phyloP scores from a whole-genome alignment of 140 eudicot genomes.

The Stevia rebaudiana region DNA sequence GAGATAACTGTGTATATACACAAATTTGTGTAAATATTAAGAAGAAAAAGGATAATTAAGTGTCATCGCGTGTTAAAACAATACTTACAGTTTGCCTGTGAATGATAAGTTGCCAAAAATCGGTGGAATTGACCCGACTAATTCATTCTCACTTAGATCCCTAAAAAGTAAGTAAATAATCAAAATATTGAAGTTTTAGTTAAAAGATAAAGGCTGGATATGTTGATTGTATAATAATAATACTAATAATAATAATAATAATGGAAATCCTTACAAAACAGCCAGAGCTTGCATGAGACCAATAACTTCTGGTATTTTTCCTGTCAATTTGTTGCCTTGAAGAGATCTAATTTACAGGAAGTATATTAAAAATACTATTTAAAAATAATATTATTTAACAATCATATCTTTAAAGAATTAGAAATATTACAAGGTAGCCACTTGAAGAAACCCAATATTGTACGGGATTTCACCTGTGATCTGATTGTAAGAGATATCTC shows the following conservation, averaged over 20 bases:
- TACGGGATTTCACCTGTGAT: constrained; percentile 84
- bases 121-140: constrained; percentile 81
- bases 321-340: constrained; percentile 74
- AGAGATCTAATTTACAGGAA: constrained; percentile 49
- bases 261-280: constrained; percentile 57
- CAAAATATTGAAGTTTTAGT: background rate
- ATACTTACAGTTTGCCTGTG: constrained; percentile 85
- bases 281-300: constrained; percentile 97
- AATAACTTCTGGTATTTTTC: constrained; percentile 83
- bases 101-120: constrained; percentile 85
- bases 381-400: too few relatives aligned
- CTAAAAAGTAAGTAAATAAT: constrained; percentile 22
- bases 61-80: background rate
- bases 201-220: background rate
- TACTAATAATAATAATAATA: too few relatives aligned
- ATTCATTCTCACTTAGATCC: constrained; percentile 80
- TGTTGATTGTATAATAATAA: background rate
- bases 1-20: constrained; percentile 49
- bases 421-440: constrained; percentile 71
- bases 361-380: background rate
- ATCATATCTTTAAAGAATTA: background rate
- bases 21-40: background rate
- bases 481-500: constrained; percentile 87
- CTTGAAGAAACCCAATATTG: constrained; percentile 90
- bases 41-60: background rate